Percentiles rank a stretch among this genome's conserved stretches.
Evolutionary conservation across 108 stramenopile genomes (phyloP).

Genomic region (Cylindrotheca fusiformis): DNA sequence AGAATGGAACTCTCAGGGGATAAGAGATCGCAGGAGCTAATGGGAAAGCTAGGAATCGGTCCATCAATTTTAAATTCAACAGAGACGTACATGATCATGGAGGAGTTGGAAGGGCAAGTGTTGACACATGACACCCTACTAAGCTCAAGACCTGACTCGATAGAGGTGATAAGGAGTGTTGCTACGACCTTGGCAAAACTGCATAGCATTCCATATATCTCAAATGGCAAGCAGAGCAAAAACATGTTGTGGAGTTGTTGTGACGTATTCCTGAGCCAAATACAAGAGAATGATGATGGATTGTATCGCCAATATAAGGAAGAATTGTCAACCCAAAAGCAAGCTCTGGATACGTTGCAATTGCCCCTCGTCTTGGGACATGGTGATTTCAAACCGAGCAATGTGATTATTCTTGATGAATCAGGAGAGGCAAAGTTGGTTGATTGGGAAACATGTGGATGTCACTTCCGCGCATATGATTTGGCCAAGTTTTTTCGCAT

Average conservation of each 20-base stretch:
- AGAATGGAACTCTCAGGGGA: constrained; percentile 3
- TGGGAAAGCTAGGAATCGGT: constrained; percentile 3
- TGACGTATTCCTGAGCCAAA: not conserved
- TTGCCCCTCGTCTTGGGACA: constrained; percentile 15
- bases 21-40: not conserved
- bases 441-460: constrained; percentile 18
- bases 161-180: not conserved
- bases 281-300: not conserved
- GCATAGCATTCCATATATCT: not conserved
- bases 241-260: constrained; percentile 16
- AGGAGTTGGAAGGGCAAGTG: not conserved
- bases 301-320: not conserved
- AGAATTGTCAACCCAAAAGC: not conserved
- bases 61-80: constrained; percentile 4
- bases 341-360: not conserved
- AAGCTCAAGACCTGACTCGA: not conserved
- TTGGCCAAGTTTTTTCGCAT: constrained; percentile 28
- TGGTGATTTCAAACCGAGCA: constrained; percentile 27
- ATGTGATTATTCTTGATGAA: not conserved
- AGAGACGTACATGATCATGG: constrained; percentile 8
- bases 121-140: constrained; percentile 2
- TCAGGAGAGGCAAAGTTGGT: constrained; percentile 2
- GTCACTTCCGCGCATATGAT: constrained; percentile 18
- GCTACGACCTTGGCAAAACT: constrained; percentile 3
- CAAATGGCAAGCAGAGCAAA: not conserved